Conservation (phyloP, 768 basidiomycete species). For the Hericium rajendrae region DNA sequence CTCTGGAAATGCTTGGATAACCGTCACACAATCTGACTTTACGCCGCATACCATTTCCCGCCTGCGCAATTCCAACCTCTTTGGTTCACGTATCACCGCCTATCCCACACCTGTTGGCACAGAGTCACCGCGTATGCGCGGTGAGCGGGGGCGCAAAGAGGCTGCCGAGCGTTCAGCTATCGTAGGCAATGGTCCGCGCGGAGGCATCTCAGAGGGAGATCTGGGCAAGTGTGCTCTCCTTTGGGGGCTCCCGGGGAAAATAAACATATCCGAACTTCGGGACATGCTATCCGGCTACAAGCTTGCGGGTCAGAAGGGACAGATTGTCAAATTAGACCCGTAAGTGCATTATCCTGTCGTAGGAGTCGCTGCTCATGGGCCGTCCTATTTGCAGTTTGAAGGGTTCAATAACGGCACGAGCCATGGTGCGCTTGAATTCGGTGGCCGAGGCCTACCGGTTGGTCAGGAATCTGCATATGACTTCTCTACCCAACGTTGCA, state of each 20-base stretch:
- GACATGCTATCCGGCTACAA: slow-evolving; percentile 34
- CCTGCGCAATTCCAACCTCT: slow-evolving; percentile 36
- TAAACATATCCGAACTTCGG: slow-evolving; percentile 26
- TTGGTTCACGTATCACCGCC: slow-evolving; percentile 33
- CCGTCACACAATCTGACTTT: slow-evolving; percentile 38
- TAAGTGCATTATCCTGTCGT: slow-evolving; percentile 23
- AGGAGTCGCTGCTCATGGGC: background rate
- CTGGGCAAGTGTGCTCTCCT: slow-evolving; percentile 47
- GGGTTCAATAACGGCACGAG: slow-evolving; percentile 35
- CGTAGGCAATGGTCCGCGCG: slow-evolving; percentile 40
- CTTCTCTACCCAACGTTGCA: slow-evolving; percentile 28
- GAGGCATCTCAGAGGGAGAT: slow-evolving; percentile 35
- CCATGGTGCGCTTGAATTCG: slow-evolving; percentile 44
- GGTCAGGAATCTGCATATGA: slow-evolving; percentile 54
- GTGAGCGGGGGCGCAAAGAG: slow-evolving; percentile 30
- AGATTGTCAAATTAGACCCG: slow-evolving; percentile 41
- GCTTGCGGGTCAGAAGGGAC: slow-evolving; percentile 33
- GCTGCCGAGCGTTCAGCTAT: slow-evolving; percentile 27
- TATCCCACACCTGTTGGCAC: slow-evolving; percentile 11
- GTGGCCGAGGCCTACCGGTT: slow-evolving; percentile 62
- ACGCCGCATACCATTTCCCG: slow-evolving; percentile 30
- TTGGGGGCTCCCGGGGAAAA: slow-evolving; percentile 50
- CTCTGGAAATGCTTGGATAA: slow-evolving; percentile 48
- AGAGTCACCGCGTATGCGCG: slow-evolving; percentile 22
- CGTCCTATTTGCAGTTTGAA: slow-evolving; percentile 8